Conservation (phyloP, 352 stramenopile genomes). For the Peronospora tabacina region DNA sequence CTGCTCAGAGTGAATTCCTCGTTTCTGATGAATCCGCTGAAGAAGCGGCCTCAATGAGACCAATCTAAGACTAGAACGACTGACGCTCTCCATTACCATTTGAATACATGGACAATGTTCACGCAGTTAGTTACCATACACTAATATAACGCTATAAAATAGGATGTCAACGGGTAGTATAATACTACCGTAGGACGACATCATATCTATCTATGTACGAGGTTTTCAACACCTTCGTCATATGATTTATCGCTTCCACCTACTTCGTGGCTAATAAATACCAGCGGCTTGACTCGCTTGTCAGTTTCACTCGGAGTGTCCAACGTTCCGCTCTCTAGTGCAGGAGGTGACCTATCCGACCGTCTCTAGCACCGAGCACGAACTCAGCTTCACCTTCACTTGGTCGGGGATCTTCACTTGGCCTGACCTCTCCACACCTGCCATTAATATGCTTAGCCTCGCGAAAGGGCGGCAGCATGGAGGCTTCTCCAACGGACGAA, state of each 20-base stretch:
- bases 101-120: background rate
- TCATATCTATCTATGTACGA: constrained; percentile 2
- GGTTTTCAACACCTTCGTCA: constrained; percentile 5
- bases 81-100: constrained; percentile 52
- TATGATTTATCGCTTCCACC: constrained; percentile 6
- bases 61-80: constrained; percentile 70
- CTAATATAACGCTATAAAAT: background rate
- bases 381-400: constrained; percentile 30
- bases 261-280: constrained; percentile 29
- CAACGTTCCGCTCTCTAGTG: constrained; percentile 6
- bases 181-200: too few relatives aligned
- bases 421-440: constrained; percentile 43
- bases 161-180: background rate
- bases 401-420: constrained; percentile 29
- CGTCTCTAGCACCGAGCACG: constrained; percentile 22
- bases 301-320: constrained; percentile 1
- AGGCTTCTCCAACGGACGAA: constrained; percentile 16
- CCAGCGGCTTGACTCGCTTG: constrained; percentile 11
- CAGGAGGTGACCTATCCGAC: constrained; percentile 21
- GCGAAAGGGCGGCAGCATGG: constrained; percentile 45
- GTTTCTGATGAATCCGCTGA: constrained; percentile 84
- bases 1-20: constrained; percentile 84
- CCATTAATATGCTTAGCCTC: constrained; percentile 34
- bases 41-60: constrained; percentile 84
- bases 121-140: background rate